Conservation (phyloP, 257 asterid genomes). For the Nicotiana tomentosiformis region DNA sequence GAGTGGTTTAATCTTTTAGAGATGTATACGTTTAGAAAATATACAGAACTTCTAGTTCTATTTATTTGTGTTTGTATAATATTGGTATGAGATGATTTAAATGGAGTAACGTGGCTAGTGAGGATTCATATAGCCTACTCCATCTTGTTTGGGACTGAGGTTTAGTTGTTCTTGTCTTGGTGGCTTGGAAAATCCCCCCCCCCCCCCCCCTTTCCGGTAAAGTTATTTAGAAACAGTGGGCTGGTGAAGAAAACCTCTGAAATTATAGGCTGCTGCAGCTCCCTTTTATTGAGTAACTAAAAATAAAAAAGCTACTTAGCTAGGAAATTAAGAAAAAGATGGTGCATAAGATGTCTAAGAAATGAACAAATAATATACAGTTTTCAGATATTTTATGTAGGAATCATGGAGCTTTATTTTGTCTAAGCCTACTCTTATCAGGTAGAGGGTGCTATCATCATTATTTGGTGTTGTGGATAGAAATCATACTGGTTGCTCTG, state of each 20-base stretch:
- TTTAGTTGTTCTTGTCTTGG: too few species aligned
- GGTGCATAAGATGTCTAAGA: not conserved
- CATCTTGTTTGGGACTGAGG: too few species aligned
- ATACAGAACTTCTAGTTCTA: too few species aligned
- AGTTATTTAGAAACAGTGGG: not conserved
- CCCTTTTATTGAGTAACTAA: not conserved
- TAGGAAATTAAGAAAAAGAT: not conserved
- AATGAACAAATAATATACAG: not conserved
- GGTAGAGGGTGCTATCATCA: not conserved
- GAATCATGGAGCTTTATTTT: not conserved
- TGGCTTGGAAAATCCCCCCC: not conserved
- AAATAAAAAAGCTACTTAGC: not conserved
- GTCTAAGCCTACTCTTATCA: not conserved
- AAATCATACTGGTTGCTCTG: not conserved
- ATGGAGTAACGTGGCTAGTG: too few species aligned
- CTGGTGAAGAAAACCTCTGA: not conserved
- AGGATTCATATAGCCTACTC: too few species aligned
- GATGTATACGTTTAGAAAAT: too few species aligned
- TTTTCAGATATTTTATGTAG: not conserved
- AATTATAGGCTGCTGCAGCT: not conserved
- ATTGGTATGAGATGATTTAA: too few species aligned
- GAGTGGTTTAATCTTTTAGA: too few species aligned
- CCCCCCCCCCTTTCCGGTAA: not conserved
- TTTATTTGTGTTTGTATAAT: too few species aligned
- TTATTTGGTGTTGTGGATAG: not conserved